Conservation (phyloP, 192 early-diverging fungal genomes). For the Mortierella alpina region DNA sequence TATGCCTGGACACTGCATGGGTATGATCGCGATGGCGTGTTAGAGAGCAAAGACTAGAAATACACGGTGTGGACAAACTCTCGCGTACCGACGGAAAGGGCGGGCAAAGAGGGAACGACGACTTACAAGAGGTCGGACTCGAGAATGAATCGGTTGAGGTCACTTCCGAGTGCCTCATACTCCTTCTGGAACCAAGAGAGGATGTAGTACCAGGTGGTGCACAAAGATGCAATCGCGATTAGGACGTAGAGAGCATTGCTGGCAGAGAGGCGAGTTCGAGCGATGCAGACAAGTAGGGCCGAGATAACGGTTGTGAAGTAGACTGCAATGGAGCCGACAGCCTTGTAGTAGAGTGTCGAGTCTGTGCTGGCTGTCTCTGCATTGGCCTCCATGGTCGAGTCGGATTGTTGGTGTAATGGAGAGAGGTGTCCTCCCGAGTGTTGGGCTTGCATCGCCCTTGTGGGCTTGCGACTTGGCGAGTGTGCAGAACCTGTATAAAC, state of each 20-base stretch:
- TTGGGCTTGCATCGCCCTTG: too few species aligned
- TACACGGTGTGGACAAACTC: not conserved
- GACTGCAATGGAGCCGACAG: conserved; percentile 41
- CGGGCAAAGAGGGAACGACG: not conserved
- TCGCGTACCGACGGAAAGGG: not conserved
- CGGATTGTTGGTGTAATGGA: too few species aligned
- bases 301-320: conserved; percentile 51
- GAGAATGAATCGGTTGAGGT: conserved; percentile 40
- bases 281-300: conserved; percentile 42
- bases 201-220: conserved; percentile 52
- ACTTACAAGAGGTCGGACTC: conserved; percentile 54
- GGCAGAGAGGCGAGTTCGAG: conserved; percentile 33
- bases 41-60: not conserved
- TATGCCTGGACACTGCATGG: conserved; percentile 41
- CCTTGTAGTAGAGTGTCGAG: conserved; percentile 46
- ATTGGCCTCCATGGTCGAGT: too few species aligned
- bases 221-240: conserved; percentile 33
- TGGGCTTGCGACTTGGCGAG: too few species aligned
- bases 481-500: too few species aligned
- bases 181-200: conserved; percentile 43
- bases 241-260: conserved; percentile 44
- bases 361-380: not conserved
- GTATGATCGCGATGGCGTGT: not conserved
- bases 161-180: conserved; percentile 23
- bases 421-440: too few species aligned